A percentile compares a stretch with the other conserved stretches of the same genome.
These are phyloP conservation scores for Verticillium zaregamsianum DNA, from an alignment of 2,329 filamentous ascomycete genomes.

Conservation along the genomic window DNA sequence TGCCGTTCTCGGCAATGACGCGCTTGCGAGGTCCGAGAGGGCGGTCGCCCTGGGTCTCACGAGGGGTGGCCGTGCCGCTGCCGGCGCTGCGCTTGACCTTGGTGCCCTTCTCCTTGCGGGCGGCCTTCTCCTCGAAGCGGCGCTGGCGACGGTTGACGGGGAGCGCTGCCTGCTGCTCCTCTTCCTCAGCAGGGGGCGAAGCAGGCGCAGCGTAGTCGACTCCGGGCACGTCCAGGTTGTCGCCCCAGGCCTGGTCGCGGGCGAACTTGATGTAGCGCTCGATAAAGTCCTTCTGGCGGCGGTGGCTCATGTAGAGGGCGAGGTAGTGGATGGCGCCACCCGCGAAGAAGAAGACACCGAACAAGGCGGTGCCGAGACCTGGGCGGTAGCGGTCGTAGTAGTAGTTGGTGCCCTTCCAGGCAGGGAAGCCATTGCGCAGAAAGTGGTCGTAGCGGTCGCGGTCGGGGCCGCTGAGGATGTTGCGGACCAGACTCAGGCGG, in stretches of 20 bases:
- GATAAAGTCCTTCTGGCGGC: conserved; percentile 85
- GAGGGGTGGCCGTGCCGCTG: conserved; percentile 24
- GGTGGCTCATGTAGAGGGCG: conserved; percentile 80
- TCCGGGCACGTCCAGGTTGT: conserved; percentile 69
- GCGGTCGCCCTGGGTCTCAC: conserved; percentile 50
- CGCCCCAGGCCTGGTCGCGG: conserved; percentile 83
- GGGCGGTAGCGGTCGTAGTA: conserved; percentile 95
- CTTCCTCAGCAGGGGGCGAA: conserved; percentile 36
- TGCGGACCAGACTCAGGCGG: conserved; percentile 76
- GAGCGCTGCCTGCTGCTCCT: conserved; percentile 45
- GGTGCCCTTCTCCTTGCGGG: conserved; percentile 60
- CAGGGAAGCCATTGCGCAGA: conserved; percentile 85
- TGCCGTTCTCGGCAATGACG: conserved; percentile 91
- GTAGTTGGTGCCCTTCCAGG: conserved; percentile 96
- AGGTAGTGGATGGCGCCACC: conserved; percentile 87
- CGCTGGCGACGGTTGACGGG: conserved; percentile 81
- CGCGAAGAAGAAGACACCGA: conserved; percentile 75
- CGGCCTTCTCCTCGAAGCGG: conserved; percentile 81
- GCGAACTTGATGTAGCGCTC: conserved; percentile 89
- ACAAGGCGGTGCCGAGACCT: conserved; percentile 77
- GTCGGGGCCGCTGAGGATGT: conserved; percentile 75
- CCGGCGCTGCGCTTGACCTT: conserved; percentile 35
- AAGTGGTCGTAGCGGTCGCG: conserved; percentile 95
- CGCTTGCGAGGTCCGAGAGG: conserved; percentile 78
- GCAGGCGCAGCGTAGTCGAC: conserved; percentile 45